Evolutionary conservation across 306 rosid genomes (phyloP), one percentile per base, ranked within the genome.

Genomic region (Vachellia collinsii): DNA sequence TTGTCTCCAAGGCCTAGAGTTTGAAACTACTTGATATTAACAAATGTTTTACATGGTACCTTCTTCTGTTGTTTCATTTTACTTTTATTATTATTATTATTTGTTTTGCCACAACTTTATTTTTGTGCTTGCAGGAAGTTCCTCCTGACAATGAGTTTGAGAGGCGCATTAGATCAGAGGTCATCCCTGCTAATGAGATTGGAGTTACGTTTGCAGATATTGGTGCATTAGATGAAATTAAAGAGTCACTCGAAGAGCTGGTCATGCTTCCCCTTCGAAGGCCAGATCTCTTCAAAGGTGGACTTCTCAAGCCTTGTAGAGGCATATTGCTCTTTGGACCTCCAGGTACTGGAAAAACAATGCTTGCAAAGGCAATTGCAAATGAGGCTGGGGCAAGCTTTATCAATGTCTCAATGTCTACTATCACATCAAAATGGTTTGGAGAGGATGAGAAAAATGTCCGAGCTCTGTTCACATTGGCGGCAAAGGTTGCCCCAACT

Each of bases 261-360:
- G 92, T 93, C 62, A 93, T 93, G 96, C 97, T 91, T 51, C 97
- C 97, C 14, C 94, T 91, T 56, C 85, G 92, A 87, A 91, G 96
- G 72, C 97, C 97, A 42, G 91, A 93, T 64, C 88, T 93, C 47
- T 93, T 93, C 88, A 85, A 83, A 76, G 91, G 91, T 41, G 96
- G 96, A 1, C 86, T 93, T 51, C 90, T 93, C 13, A 88, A 93
- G 81, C 97, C 97, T 20, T 93, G 96, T 48, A 89, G 89, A 81
- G 96, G 97, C 7, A 88, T 91, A 76, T 80, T 93, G 83, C 97
- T 93, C 23, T 93, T 93, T 53, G 97, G 97, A 11, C 97, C 97
- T 58, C 96, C 97, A 34, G 97, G 97, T 47, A 91, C 96, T 3
- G 94, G 97, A 23, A 93, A 93, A 82, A 93, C 94, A 74, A 93